Percentiles rank a stretch among this genome's conserved stretches.
Evolutionary conservation across 2,329 filamentous ascomycete species (phyloP).

Genomic region (Arthrobotrys sphaeroides): DNA sequence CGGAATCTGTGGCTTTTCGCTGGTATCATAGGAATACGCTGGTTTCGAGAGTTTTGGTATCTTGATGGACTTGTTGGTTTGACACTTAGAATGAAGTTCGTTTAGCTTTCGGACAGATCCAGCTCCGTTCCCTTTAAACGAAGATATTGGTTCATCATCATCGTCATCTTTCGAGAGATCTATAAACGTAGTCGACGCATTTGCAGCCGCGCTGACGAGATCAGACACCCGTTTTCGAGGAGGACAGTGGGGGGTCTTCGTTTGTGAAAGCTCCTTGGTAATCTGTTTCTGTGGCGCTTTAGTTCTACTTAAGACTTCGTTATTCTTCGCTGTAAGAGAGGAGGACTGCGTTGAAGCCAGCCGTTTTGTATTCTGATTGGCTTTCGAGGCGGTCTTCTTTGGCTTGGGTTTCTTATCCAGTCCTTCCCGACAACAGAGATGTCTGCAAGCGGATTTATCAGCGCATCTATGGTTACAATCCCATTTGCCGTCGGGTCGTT

Average conservation of each 20-base stretch:
- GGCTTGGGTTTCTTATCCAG: constrained; percentile 69
- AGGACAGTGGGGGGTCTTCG: not conserved
- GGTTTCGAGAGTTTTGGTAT: constrained; percentile 28
- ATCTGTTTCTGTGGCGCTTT: not conserved
- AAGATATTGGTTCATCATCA: not conserved
- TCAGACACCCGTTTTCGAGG: constrained; percentile 42
- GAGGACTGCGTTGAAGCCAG: constrained; percentile 6
- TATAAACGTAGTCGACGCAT: constrained; percentile 1
- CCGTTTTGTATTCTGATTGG: not conserved
- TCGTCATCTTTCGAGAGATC: constrained; percentile 45
- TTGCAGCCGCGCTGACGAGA: constrained; percentile 20
- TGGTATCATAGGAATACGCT: not conserved
- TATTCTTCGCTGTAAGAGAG: not conserved
- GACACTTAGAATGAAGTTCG: constrained; percentile 39
- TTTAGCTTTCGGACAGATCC: constrained; percentile 33
- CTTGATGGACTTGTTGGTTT: constrained; percentile 18
- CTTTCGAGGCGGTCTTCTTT: constrained; percentile 44
- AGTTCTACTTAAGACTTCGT: not conserved
- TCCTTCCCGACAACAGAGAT: constrained; percentile 72
- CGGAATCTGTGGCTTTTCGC: not conserved
- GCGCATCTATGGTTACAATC: constrained; percentile 71
- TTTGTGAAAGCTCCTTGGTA: constrained; percentile 24
- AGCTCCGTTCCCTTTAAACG: constrained; percentile 39
- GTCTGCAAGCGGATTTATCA: constrained; percentile 66
- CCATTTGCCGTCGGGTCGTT: constrained; percentile 69